phyloP scores from a whole-genome alignment of 441 rosid genomes.

The Jatropha multifida region DNA sequence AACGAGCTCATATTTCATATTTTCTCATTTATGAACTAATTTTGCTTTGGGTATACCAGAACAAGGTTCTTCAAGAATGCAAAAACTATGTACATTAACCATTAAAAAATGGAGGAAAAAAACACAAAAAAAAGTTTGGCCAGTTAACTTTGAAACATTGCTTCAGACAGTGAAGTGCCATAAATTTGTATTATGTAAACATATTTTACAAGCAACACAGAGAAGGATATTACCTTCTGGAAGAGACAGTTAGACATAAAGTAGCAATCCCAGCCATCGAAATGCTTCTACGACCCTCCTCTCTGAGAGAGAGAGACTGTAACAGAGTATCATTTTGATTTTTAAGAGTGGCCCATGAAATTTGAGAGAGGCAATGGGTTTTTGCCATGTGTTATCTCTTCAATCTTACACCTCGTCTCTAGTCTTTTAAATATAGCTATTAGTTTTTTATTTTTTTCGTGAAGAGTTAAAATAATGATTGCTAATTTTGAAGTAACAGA shows the following conservation, averaged over 20 bases:
- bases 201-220: background rate
- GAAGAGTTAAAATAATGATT: no score
- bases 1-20: background rate
- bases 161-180: background rate
- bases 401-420: background rate
- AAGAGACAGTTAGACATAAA: slow-evolving; percentile 45
- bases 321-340: slow-evolving; percentile 6
- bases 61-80: background rate
- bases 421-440: background rate
- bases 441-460: no score
- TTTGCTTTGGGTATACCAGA: background rate
- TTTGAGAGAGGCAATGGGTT: slow-evolving; percentile 50
- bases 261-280: slow-evolving; percentile 61
- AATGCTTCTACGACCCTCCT: slow-evolving; percentile 8
- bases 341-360: slow-evolving; percentile 34
- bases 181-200: background rate
- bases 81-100: background rate
- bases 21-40: background rate
- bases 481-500: no score
- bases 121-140: background rate
- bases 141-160: background rate
- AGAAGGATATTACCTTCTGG: slow-evolving; percentile 40
- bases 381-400: slow-evolving; percentile 49
- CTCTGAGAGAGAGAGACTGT: no score
- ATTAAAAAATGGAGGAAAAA: no score